Conservation (phyloP, 2,329 filamentous ascomycete genomes). For the Colletotrichum costaricense region DNA sequence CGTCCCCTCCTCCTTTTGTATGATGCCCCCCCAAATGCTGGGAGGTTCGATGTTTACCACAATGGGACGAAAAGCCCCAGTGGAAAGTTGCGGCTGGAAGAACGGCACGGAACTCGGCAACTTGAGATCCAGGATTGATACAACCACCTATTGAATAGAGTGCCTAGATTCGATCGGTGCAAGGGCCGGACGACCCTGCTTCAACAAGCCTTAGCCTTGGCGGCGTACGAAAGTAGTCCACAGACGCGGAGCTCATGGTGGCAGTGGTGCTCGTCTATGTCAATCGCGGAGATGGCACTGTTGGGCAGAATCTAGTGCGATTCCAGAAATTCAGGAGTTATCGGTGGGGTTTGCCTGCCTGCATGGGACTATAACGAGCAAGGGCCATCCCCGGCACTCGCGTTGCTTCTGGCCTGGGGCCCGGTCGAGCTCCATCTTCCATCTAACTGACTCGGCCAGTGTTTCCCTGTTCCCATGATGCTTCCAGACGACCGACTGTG, state of each 20-base stretch:
- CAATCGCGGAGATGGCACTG: slow-evolving; percentile 21
- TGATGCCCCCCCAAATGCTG: background rate
- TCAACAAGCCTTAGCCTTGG: slow-evolving; percentile 23
- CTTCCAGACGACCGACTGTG: background rate
- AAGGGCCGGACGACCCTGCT: slow-evolving; percentile 15
- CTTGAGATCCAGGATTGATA: background rate
- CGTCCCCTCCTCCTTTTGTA: background rate
- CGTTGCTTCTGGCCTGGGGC: background rate
- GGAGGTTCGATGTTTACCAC: background rate
- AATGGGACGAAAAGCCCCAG: background rate
- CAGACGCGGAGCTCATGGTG: no score
- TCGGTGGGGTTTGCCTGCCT: background rate
- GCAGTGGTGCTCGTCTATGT: slow-evolving; percentile 10
- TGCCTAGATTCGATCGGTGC: slow-evolving; percentile 17
- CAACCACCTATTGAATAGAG: background rate
- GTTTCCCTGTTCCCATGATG: slow-evolving; percentile 1
- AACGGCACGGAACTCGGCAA: slow-evolving; percentile 33
- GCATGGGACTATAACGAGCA: background rate
- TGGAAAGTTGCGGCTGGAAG: slow-evolving; percentile 4
- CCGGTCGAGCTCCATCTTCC: slow-evolving; percentile 3
- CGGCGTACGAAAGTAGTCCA: background rate
- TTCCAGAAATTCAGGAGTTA: slow-evolving; percentile 29
- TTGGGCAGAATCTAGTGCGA: background rate
- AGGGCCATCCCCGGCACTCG: slow-evolving; percentile 5
- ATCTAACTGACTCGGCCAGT: slow-evolving; percentile 25